Base-by-base conservation (phyloP, 441 rosid genomes). In the Hura crepitans region DNA sequence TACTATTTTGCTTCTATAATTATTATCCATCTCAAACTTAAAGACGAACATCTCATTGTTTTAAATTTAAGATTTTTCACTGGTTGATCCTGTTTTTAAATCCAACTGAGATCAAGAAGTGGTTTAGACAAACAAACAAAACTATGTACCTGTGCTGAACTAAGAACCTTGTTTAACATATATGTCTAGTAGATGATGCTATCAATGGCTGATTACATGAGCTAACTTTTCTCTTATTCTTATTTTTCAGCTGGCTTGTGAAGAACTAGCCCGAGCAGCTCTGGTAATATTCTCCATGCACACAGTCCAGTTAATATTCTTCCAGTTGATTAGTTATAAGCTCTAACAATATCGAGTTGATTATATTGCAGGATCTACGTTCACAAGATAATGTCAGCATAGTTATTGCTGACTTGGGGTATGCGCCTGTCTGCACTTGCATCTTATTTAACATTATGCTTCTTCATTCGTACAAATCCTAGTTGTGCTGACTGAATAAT, bases 321-420 rank as follows among this genome's bases (percentile, higher is more conserved):
- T 25, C 35, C 12, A 31, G 12, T 30, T 54, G 0, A 15, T 45
- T 50, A 64, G 55, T 47, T 70, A 49, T 59, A 17, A 60, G 43
- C 17, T 17, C 62, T 30, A 58, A 58, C 62, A 69, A 39, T 27
- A 42, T 22, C 54, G 50, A 71, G 74, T 70, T 56, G 15, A 59
- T 54, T 53, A 13, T 75, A 13, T 65, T 81, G 78, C 92, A 93
- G 97, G 93, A 94, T 65, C 88, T 81, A 20, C 79, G 79, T 49
- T 87, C 98, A 69, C 86, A 89, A 80, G 97, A 91, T 78, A 94
- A 94, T 67, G 66, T 94, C 65, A 94, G 95, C 80, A 83, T 91
- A 76, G 71, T 88, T 68, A 87, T 91, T 30, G 97, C 98, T 37
- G 97, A 94, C 78, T 77, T 91, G 68, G 98, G 98, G 98, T 91